phyloP scores from a whole-genome alignment of 2,329 filamentous ascomycete genomes.

The Nemania sp. region DNA sequence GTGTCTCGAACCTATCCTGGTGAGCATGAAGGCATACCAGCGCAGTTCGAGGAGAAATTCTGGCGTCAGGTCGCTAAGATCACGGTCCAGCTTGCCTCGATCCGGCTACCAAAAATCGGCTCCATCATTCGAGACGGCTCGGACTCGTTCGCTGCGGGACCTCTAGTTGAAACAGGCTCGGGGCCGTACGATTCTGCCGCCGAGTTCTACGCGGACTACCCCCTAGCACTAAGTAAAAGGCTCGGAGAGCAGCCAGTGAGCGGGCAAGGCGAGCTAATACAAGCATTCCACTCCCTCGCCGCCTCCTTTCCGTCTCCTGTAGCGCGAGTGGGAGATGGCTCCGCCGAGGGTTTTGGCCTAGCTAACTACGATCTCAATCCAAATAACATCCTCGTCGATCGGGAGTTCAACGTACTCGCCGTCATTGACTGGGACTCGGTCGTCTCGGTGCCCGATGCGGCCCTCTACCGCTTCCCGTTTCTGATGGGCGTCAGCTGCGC shows the following conservation, averaged over 20 bases:
- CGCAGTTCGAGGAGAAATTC: not conserved
- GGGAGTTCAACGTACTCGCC: constrained; percentile 3
- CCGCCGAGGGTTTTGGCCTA: not conserved
- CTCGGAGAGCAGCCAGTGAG: not conserved
- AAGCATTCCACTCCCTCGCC: not conserved
- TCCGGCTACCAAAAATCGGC: not conserved
- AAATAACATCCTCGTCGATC: not conserved
- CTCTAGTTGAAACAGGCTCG: not conserved
- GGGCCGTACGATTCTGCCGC: not conserved
- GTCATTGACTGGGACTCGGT: not conserved
- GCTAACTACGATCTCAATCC: constrained; percentile 1
- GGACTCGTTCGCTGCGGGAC: not conserved
- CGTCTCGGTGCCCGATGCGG: not conserved
- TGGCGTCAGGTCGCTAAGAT: constrained; percentile 1
- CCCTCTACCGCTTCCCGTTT: not conserved
- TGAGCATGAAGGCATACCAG: not conserved
- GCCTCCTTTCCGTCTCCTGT: not conserved
- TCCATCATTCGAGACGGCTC: not conserved
- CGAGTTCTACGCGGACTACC: constrained; percentile 2
- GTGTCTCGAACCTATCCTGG: constrained; percentile 1
- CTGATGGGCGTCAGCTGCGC: not conserved
- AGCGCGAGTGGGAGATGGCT: not conserved
- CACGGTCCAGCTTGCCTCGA: not conserved
- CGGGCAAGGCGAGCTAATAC: not conserved
- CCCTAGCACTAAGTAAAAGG: not conserved